These are phyloP conservation scores for Poronia punctata DNA, from an alignment of 495 filamentous ascomycete species.

Conservation along the genomic window DNA sequence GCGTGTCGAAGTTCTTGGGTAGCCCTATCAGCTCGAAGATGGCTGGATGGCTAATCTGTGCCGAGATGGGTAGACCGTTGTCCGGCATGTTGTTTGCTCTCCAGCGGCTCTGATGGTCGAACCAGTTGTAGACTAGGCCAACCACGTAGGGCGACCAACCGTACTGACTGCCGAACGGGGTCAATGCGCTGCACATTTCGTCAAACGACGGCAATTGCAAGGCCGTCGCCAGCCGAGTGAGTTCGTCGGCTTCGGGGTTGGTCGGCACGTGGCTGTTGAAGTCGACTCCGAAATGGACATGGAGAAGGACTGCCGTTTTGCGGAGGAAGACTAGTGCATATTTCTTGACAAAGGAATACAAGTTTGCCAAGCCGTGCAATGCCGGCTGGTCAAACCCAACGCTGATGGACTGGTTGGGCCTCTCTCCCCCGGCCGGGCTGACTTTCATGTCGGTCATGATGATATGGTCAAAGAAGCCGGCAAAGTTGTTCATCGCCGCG, in stretches of 20 bases:
- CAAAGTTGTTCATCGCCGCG: slow-evolving; percentile 35
- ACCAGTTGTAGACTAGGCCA: slow-evolving; percentile 67
- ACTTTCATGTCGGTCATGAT: slow-evolving; percentile 24
- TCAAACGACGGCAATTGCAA: slow-evolving; percentile 73
- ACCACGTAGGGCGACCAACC: slow-evolving; percentile 33
- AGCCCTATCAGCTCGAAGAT: slow-evolving; percentile 93
- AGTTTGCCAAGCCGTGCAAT: slow-evolving; percentile 33
- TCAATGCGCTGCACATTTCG: slow-evolving; percentile 56
- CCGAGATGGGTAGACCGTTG: slow-evolving; percentile 24
- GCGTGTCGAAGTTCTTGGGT: slow-evolving; percentile 82
- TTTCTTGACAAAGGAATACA: slow-evolving; percentile 51
- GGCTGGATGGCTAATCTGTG: slow-evolving; percentile 66
- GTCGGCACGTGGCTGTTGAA: slow-evolving; percentile 68
- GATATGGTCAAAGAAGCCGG: slow-evolving; percentile 34
- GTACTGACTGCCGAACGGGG: slow-evolving; percentile 30
- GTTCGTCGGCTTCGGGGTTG: slow-evolving; percentile 62
- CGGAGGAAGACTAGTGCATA: slow-evolving; percentile 88
- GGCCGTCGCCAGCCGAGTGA: slow-evolving; percentile 69
- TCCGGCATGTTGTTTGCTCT: neutral
- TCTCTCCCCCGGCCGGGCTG: slow-evolving; percentile 5
- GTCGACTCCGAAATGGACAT: slow-evolving; percentile 82
- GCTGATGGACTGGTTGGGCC: slow-evolving; percentile 19
- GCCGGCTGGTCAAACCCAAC: slow-evolving; percentile 36
- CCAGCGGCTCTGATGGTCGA: slow-evolving; percentile 52
- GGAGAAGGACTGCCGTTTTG: slow-evolving; percentile 74